Conservation (phyloP, 805 yeast genomes). For the Myxozyma nipponensis region DNA sequence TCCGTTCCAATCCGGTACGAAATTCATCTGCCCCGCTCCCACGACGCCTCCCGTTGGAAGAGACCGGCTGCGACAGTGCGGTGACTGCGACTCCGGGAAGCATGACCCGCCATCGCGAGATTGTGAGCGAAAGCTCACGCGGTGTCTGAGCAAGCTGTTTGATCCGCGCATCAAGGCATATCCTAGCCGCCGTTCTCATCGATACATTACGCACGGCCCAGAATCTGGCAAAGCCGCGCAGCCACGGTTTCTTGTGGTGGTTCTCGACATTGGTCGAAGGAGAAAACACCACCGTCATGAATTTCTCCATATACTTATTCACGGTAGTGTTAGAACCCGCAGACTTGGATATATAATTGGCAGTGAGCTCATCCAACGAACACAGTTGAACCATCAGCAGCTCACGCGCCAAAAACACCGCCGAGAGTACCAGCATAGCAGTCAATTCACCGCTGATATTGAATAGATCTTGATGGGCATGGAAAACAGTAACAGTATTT, state of each 20-base stretch:
- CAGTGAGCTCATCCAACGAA: not conserved
- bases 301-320: slow-evolving; percentile 3
- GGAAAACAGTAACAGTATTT: slow-evolving; percentile 24
- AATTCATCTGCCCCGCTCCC: slow-evolving; percentile 6
- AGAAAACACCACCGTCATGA: slow-evolving; percentile 15
- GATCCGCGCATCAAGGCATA: slow-evolving; percentile 15
- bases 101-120: slow-evolving; percentile 25
- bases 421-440: slow-evolving; percentile 14
- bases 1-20: slow-evolving; percentile 8
- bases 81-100: slow-evolving; percentile 17
- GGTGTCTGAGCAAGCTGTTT: slow-evolving; percentile 16
- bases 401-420: slow-evolving; percentile 11
- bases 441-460: slow-evolving; percentile 26
- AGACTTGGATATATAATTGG: not conserved
- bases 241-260: slow-evolving; percentile 21
- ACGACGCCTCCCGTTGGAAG: not conserved
- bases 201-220: slow-evolving; percentile 14
- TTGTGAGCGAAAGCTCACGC: slow-evolving; percentile 20
- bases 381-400: slow-evolving; percentile 14
- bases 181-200: slow-evolving; percentile 13
- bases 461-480: slow-evolving; percentile 20
- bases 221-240: slow-evolving; percentile 27
- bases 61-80: not conserved
- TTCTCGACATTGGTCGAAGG: slow-evolving; percentile 10
- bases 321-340: not conserved